A percentile compares a stretch with the other conserved stretches of the same genome.
Evolutionary conservation across 345 rosid species (phyloP).

Genomic region (Populus simonii): DNA sequence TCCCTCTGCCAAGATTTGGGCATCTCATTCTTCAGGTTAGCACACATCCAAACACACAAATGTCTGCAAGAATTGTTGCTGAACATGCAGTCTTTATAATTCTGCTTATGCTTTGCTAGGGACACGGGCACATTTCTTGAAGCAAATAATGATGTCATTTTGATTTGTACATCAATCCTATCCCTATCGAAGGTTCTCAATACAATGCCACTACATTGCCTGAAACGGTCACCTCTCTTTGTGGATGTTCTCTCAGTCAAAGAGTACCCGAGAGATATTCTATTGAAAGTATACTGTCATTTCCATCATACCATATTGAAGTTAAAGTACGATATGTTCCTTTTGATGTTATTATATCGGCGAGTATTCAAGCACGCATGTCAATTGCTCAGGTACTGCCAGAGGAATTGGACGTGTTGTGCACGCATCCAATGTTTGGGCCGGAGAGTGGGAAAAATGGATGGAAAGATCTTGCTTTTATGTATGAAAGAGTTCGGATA

Average conservation of each 20-base stretch:
- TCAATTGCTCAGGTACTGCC: conserved; percentile 13
- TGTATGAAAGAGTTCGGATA: conserved; percentile 16
- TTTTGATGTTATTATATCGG: no score
- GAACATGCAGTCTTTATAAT: neutral
- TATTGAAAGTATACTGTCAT: conserved; percentile 1
- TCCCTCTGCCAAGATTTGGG: conserved; percentile 30
- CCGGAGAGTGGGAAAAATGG: conserved; percentile 23
- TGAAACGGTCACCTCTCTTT: conserved; percentile 14
- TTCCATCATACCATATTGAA: neutral
- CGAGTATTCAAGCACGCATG: neutral
- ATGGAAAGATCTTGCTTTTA: conserved; percentile 20
- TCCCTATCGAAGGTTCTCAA: conserved; percentile 11
- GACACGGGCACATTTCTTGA: conserved; percentile 32
- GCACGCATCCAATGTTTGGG: conserved; percentile 28
- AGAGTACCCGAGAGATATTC: conserved; percentile 13
- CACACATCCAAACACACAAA: no score
- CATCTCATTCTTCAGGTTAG: conserved; percentile 42
- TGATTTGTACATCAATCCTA: conserved; percentile 19
- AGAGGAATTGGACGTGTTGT: conserved; percentile 11
- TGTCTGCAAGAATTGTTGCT: neutral
- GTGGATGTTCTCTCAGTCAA: conserved; percentile 25
- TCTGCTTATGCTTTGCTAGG: conserved; percentile 19
- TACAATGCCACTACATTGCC: conserved; percentile 10
- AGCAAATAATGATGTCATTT: conserved; percentile 24
- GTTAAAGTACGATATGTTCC: no score